phyloP scores from a whole-genome alignment of 345 rosid species.

The Raphanus raphanistrum region DNA sequence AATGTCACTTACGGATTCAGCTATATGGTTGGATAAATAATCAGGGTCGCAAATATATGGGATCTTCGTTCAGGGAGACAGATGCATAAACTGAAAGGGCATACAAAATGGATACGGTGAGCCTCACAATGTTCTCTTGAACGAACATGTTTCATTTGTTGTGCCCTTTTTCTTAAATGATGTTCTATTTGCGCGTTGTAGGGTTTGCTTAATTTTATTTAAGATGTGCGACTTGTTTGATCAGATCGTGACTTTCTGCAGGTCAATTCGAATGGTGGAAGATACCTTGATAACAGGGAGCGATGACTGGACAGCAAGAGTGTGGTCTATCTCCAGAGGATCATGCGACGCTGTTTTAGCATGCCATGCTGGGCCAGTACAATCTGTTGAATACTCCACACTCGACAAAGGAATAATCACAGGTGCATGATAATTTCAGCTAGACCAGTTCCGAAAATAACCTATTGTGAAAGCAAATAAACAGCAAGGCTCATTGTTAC shows the following conservation, averaged over 20 bases:
- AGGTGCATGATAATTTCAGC: constrained; percentile 46
- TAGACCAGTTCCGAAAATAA: not conserved
- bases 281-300: constrained; percentile 94
- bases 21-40: constrained; percentile 33
- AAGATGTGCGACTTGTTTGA: constrained; percentile 16
- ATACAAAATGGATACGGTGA: constrained; percentile 96
- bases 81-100: constrained; percentile 96
- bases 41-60: constrained; percentile 93
- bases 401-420: constrained; percentile 92
- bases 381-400: constrained; percentile 77
- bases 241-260: constrained; percentile 43
- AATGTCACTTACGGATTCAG: constrained; percentile 8
- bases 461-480: not conserved
- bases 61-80: constrained; percentile 97
- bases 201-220: constrained; percentile 1
- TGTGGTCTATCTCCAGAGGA: constrained; percentile 96
- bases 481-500: constrained; percentile 6
- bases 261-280: constrained; percentile 93
- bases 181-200: not conserved
- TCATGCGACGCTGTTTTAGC: constrained; percentile 90
- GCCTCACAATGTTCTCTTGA: constrained; percentile 33
- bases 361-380: constrained; percentile 93
- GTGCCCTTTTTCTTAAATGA: not conserved
- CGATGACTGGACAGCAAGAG: constrained; percentile 99
- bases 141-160: constrained; percentile 6